Percentiles rank a stretch among this genome's conserved stretches.
phyloP scores from a whole-genome alignment of 306 rosid species.

The Lotus japonicus region DNA sequence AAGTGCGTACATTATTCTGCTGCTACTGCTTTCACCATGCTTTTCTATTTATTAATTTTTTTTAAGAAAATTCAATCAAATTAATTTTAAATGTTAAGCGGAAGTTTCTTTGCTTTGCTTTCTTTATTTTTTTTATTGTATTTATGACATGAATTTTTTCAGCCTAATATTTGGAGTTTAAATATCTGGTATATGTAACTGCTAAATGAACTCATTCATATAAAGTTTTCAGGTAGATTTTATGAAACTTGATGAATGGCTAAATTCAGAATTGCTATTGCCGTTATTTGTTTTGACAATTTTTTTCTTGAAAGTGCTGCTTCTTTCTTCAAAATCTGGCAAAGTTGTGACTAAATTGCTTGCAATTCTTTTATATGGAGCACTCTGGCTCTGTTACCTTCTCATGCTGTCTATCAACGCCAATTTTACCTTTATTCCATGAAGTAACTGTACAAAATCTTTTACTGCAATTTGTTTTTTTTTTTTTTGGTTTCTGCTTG shows the following conservation, averaged over 20 bases:
- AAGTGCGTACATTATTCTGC: neutral
- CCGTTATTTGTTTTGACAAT: neutral
- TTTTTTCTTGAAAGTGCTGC: neutral
- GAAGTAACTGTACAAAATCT: neutral
- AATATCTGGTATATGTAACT: neutral
- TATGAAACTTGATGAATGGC: neutral
- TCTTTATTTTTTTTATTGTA: neutral
- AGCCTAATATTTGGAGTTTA: neutral
- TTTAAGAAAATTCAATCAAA: too few relatives aligned
- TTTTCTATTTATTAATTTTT: neutral
- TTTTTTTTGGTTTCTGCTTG: neutral
- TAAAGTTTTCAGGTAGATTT: neutral
- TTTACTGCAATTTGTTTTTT: neutral
- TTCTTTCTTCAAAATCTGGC: neutral
- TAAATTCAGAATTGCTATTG: neutral
- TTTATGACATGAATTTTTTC: neutral
- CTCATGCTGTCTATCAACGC: neutral
- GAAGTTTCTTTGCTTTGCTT: neutral
- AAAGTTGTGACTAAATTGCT: neutral
- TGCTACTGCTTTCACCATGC: neutral
- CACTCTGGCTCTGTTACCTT: neutral
- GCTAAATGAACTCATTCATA: neutral
- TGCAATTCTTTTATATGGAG: constrained; percentile 3
- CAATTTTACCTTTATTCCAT: neutral
- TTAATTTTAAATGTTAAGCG: too few relatives aligned